These are phyloP conservation scores for Colletotrichum gigasporum DNA, from an alignment of 2,329 filamentous ascomycete species.

Conservation along the genomic window DNA sequence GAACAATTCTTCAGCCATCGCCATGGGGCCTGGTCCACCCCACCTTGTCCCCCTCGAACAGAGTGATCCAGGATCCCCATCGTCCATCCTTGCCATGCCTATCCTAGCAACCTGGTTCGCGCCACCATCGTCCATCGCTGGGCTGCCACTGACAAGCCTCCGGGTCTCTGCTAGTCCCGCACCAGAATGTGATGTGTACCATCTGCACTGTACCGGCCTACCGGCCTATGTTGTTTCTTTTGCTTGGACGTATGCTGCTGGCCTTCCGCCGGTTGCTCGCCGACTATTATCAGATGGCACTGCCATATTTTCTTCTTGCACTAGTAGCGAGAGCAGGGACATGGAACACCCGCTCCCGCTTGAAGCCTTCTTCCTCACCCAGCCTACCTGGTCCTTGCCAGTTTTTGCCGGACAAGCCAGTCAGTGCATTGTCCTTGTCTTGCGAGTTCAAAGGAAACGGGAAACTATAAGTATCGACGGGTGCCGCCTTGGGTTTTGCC, in stretches of 20 bases:
- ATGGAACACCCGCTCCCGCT: conserved; percentile 27
- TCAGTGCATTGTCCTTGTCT: conserved; percentile 28
- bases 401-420: background rate
- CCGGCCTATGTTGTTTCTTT: conserved; percentile 24
- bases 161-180: conserved; percentile 24
- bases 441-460: conserved; percentile 15
- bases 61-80: conserved; percentile 22
- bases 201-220: conserved; percentile 27
- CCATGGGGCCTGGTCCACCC: conserved; percentile 16
- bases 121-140: conserved; percentile 26
- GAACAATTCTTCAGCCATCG: conserved; percentile 32
- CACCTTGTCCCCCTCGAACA: conserved; percentile 18
- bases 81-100: conserved; percentile 25
- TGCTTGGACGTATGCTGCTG: conserved; percentile 26
- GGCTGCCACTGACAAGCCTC: conserved; percentile 20
- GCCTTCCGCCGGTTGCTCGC: conserved; percentile 29
- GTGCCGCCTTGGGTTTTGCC: conserved; percentile 14
- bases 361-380: conserved; percentile 17
- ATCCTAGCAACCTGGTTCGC: conserved; percentile 21
- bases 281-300: conserved; percentile 30
- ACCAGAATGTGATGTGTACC: conserved; percentile 23
- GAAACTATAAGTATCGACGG: conserved; percentile 32
- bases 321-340: conserved; percentile 28
- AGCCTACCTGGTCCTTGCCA: conserved; percentile 27
- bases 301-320: conserved; percentile 30